A percentile compares a stretch with the other conserved stretches of the same genome.
These are phyloP conservation scores for Zygnema cylindricum DNA, from an alignment of 139 green algal species.

Conservation along the genomic window DNA sequence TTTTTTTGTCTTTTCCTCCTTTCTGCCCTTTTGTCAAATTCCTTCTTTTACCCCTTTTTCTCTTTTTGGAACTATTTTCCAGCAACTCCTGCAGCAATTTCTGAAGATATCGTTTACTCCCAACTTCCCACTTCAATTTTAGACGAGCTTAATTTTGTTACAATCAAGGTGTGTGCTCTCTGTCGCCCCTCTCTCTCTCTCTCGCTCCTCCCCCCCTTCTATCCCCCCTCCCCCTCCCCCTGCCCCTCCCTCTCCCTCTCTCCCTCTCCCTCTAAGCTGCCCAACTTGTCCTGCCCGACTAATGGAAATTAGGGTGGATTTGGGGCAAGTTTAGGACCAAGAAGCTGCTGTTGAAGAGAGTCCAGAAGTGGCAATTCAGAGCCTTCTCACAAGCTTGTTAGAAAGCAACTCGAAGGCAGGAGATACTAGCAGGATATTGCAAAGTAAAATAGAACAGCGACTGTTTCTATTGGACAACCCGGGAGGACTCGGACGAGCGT, in stretches of 20 bases:
- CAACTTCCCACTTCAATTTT: not conserved
- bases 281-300: not conserved
- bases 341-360: too few species aligned
- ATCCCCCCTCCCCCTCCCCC: too few species aligned
- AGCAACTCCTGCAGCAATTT: not conserved
- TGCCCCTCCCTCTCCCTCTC: not conserved
- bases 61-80: too few species aligned
- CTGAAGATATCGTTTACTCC: not conserved
- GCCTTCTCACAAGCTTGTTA: not conserved
- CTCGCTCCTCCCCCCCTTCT: not conserved
- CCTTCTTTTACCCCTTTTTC: too few species aligned
- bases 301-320: too few species aligned
- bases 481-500: not conserved
- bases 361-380: not conserved
- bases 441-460: not conserved
- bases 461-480: conserved; percentile 27
- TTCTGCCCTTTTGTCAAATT: too few species aligned
- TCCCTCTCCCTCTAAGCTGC: not conserved
- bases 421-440: not conserved
- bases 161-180: not conserved
- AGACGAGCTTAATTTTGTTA: not conserved
- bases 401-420: conserved; percentile 20
- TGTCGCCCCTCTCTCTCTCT: not conserved
- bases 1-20: too few species aligned
- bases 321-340: not conserved